Evolutionary conservation across 495 filamentous ascomycete species (phyloP).

Genomic region (Neurospora sp.): DNA sequence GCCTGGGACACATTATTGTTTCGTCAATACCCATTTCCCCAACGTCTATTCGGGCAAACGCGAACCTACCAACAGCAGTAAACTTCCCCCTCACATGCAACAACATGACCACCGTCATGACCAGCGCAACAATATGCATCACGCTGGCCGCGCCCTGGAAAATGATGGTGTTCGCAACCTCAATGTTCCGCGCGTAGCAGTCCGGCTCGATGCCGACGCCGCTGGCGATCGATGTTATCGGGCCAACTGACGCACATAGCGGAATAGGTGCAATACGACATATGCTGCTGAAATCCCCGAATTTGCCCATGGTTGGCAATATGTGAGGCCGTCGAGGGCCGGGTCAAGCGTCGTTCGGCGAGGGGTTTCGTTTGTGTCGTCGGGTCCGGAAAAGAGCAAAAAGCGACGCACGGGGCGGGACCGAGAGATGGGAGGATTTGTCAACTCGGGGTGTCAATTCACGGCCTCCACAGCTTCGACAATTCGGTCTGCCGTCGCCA

Average conservation of each 20-base stretch:
- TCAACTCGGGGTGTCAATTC: neutral
- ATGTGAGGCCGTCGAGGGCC: slow-evolving; percentile 5
- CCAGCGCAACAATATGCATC: slow-evolving; percentile 82
- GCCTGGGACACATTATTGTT: slow-evolving; percentile 41
- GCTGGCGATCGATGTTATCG: slow-evolving; percentile 49
- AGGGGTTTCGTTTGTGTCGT: neutral
- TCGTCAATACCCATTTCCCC: slow-evolving; percentile 1
- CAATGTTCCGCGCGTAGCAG: slow-evolving; percentile 92
- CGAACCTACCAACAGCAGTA: slow-evolving; percentile 83
- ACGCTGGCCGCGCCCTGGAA: slow-evolving; percentile 88
- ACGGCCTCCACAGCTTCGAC: neutral
- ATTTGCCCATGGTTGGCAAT: slow-evolving; percentile 54
- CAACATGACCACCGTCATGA: slow-evolving; percentile 95
- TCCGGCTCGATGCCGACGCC: slow-evolving; percentile 71
- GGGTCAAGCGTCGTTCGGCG: neutral
- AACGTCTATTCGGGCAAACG: neutral
- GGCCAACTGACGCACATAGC: slow-evolving; percentile 74
- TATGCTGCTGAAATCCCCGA: slow-evolving; percentile 80
- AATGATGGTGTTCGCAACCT: slow-evolving; percentile 95
- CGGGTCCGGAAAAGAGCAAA: neutral
- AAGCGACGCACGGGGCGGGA: neutral
- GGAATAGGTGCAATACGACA: slow-evolving; percentile 80
- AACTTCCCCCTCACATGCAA: slow-evolving; percentile 95
- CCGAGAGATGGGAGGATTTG: neutral
- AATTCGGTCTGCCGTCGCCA: neutral